Evolutionary conservation across 2,329 filamentous ascomycete species (phyloP).

Genomic region (Fusarium chlamydosporum): DNA sequence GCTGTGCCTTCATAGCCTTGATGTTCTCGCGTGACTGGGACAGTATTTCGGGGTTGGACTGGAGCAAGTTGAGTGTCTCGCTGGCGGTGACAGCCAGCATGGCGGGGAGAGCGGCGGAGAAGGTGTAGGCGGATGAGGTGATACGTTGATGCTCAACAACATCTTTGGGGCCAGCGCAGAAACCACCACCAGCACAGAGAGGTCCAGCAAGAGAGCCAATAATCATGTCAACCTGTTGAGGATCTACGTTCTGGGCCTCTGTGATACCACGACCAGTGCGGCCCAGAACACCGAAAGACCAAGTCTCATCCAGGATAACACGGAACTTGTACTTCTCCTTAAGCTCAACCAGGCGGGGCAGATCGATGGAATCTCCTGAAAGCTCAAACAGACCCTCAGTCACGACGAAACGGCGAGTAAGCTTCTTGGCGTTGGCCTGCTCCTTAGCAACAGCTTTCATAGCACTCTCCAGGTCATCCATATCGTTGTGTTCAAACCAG

Average conservation of each 20-base stretch:
- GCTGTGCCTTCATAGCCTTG: slow-evolving; percentile 84
- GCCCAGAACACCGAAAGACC: slow-evolving; percentile 95
- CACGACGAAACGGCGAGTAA: slow-evolving; percentile 94
- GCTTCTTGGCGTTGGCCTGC: slow-evolving; percentile 83
- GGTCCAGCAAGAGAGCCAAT: slow-evolving; percentile 92
- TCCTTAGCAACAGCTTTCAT: slow-evolving; percentile 89
- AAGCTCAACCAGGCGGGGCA: slow-evolving; percentile 92
- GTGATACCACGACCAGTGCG: slow-evolving; percentile 92
- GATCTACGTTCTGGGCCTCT: slow-evolving; percentile 96
- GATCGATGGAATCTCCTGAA: slow-evolving; percentile 84
- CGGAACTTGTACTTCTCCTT: slow-evolving; percentile 98
- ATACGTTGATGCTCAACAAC: slow-evolving; percentile 98
- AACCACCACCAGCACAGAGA: slow-evolving; percentile 92
- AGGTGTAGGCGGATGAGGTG: slow-evolving; percentile 92
- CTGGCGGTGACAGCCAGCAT: slow-evolving; percentile 96
- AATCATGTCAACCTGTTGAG: slow-evolving; percentile 96
- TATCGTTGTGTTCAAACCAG: slow-evolving; percentile 97
- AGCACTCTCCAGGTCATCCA: slow-evolving; percentile 90
- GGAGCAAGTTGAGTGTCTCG: slow-evolving; percentile 87
- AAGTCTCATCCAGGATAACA: slow-evolving; percentile 96
- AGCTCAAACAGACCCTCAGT: slow-evolving; percentile 96
- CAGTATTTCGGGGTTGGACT: slow-evolving; percentile 87
- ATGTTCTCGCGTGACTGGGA: slow-evolving; percentile 86
- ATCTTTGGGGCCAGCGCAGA: slow-evolving; percentile 92
- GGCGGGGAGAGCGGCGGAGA: slow-evolving; percentile 92